phyloP scores from a whole-genome alignment of 148 eudicot genomes.

The Rhododendron ovatum region DNA sequence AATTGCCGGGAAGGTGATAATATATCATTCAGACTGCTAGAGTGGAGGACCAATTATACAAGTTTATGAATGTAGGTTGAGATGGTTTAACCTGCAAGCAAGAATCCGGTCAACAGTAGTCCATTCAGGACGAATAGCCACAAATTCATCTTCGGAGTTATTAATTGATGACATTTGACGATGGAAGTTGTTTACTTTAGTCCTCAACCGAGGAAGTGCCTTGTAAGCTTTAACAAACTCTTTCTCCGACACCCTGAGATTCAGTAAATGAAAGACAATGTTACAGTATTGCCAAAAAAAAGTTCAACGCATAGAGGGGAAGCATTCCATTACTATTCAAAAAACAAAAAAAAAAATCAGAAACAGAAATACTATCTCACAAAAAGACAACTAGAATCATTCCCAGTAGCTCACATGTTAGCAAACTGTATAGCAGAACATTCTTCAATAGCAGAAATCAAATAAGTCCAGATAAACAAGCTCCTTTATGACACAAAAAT shows the following conservation, averaged over 20 bases:
- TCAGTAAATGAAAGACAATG: constrained; percentile 11
- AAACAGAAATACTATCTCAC: not conserved
- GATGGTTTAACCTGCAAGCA: constrained; percentile 71
- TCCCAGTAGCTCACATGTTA: not conserved
- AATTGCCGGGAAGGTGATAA: not conserved
- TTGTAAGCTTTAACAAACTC: constrained; percentile 84
- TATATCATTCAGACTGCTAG: not conserved
- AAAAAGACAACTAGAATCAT: not conserved
- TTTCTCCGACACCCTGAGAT: constrained; percentile 82
- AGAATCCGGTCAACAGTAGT: constrained; percentile 93
- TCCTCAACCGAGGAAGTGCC: constrained; percentile 79
- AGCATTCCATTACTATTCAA: not conserved
- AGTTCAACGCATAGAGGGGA: not conserved
- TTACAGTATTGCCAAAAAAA: not conserved
- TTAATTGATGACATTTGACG: constrained; percentile 55
- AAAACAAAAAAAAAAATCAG: not conserved
- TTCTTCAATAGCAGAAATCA: not conserved
- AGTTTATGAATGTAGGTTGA: constrained; percentile 1
- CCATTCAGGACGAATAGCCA: constrained; percentile 92
- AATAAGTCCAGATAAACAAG: not conserved
- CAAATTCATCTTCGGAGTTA: constrained; percentile 73
- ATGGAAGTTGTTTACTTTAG: constrained; percentile 84
- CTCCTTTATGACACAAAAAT: not conserved
- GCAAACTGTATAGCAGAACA: not conserved
- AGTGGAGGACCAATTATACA: not conserved